These are phyloP conservation scores for Malbranchea cinnamomea DNA, from an alignment of 2,329 filamentous ascomycete genomes.

Conservation along the genomic window DNA sequence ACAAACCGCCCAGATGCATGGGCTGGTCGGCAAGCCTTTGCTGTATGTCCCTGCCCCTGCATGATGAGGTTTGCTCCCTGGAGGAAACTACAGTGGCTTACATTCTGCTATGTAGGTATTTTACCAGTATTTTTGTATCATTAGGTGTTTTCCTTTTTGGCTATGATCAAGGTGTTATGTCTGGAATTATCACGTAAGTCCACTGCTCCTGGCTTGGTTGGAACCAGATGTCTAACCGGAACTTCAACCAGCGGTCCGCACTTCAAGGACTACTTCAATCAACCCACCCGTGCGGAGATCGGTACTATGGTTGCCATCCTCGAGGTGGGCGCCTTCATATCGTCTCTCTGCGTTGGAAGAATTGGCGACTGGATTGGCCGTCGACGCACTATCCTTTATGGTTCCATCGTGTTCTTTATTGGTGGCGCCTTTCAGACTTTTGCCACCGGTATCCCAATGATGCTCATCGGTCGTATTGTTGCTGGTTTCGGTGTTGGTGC, in stretches of 20 bases:
- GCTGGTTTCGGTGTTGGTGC: conserved; percentile 78
- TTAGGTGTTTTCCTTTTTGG: conserved; percentile 51
- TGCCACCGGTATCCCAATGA: conserved; percentile 73
- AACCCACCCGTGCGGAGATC: conserved; percentile 73
- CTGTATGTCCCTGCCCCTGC: conserved; percentile 44
- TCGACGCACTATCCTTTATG: conserved; percentile 80
- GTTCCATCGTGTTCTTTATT: conserved; percentile 70
- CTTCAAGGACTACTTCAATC: conserved; percentile 84
- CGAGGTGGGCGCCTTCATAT: conserved; percentile 82
- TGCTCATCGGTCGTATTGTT: conserved; percentile 68
- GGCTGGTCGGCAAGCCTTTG: conserved; percentile 88
- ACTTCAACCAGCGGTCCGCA: conserved; percentile 50
- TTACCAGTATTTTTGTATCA: conserved; percentile 67
- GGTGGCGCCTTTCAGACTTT: conserved; percentile 77
- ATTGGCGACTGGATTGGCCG: conserved; percentile 87
- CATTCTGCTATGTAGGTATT: conserved; percentile 48
- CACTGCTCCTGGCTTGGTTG: conserved; percentile 12
- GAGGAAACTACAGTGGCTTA: too few relatives aligned
- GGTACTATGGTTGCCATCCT: conserved; percentile 97
- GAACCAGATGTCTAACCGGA: conserved; percentile 1
- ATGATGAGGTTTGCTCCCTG: conserved; percentile 13
- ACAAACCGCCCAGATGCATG: conserved; percentile 58
- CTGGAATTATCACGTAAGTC: conserved; percentile 52
- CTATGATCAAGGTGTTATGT: conserved; percentile 53
- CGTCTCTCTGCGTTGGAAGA: conserved; percentile 71